Conservation (phyloP, 768 basidiomycete genomes). For the Chalciporus pseudorubinellus region DNA sequence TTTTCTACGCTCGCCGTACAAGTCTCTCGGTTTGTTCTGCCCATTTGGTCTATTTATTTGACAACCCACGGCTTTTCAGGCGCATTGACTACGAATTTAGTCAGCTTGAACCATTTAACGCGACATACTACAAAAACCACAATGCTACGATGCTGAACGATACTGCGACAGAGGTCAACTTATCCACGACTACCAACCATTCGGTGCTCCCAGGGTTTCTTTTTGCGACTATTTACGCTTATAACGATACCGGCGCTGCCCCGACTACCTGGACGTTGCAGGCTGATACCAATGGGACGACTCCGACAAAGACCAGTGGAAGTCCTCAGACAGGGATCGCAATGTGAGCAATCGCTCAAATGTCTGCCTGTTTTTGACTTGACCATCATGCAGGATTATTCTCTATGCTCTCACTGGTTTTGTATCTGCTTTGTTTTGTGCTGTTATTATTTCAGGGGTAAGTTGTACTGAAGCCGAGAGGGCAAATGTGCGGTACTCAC, state of each 20-base stretch:
- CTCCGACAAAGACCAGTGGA: slow-evolving; percentile 10
- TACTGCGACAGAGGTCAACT: slow-evolving; percentile 41
- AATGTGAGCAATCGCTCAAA: slow-evolving; percentile 50
- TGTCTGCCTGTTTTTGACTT: slow-evolving; percentile 9
- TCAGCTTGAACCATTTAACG: slow-evolving; percentile 53
- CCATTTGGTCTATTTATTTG: not conserved
- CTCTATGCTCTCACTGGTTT: slow-evolving; percentile 87
- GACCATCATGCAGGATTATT: slow-evolving; percentile 53
- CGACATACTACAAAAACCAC: slow-evolving; percentile 37
- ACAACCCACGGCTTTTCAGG: slow-evolving; percentile 22
- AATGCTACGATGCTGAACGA: slow-evolving; percentile 63
- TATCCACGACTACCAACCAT: slow-evolving; percentile 41
- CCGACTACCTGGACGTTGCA: slow-evolving; percentile 2
- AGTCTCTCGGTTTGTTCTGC: slow-evolving; percentile 50
- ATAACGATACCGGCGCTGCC: slow-evolving; percentile 50
- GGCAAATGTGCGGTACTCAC: not conserved
- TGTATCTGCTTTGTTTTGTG: slow-evolving; percentile 79
- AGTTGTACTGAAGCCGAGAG: slow-evolving; percentile 23
- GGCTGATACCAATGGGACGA: slow-evolving; percentile 20
- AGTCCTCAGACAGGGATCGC: slow-evolving; percentile 56
- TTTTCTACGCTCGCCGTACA: slow-evolving; percentile 67
- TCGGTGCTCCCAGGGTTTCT: slow-evolving; percentile 58
- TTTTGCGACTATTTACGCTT: slow-evolving; percentile 64
- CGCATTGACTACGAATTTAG: slow-evolving; percentile 59
- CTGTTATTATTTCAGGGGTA: slow-evolving; percentile 85